Percentiles rank a stretch among this genome's conserved stretches.
These are phyloP conservation scores for Zygosaccharomyces sapae DNA, from an alignment of 1,139 yeast species.

Conservation along the genomic window DNA sequence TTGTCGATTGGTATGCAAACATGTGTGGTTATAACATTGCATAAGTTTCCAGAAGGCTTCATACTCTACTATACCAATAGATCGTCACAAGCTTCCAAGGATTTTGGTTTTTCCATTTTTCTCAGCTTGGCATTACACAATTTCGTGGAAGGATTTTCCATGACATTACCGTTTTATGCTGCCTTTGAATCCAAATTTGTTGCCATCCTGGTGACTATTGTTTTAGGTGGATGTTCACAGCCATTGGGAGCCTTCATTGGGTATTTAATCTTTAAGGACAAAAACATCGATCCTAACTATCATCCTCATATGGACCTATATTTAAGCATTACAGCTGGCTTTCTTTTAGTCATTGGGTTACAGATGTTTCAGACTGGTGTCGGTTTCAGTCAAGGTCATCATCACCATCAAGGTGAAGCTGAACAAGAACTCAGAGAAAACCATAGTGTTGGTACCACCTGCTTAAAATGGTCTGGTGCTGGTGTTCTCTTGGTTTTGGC, in stretches of 20 bases:
- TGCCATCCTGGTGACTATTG: constrained; percentile 61
- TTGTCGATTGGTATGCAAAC: constrained; percentile 88
- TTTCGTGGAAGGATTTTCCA: constrained; percentile 91
- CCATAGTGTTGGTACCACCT: constrained; percentile 36
- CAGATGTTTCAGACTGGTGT: constrained; percentile 63
- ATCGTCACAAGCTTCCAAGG: constrained; percentile 39
- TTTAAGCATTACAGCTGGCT: constrained; percentile 75
- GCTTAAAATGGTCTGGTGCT: constrained; percentile 36
- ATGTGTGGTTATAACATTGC: constrained; percentile 78
- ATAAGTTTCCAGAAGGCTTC: constrained; percentile 93
- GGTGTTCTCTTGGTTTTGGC: constrained; percentile 33
- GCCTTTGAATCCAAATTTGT: constrained; percentile 58
- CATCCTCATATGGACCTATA: constrained; percentile 39
- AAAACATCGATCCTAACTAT: constrained; percentile 20
- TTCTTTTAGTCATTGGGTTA: constrained; percentile 70
- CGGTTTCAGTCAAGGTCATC: constrained; percentile 37
- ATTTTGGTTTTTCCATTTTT: constrained; percentile 80
- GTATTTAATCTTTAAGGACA: constrained; percentile 46
- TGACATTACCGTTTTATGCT: constrained; percentile 84
- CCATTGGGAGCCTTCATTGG: constrained; percentile 87
- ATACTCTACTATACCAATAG: constrained; percentile 51
- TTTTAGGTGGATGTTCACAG: constrained; percentile 79
- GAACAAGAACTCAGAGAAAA: constrained; percentile 24
- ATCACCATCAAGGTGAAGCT: constrained; percentile 33
- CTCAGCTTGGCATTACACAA: constrained; percentile 83